Conservation (phyloP, 2,329 filamentous ascomycete species). For the Hymenotorrendiella dingleyae region DNA sequence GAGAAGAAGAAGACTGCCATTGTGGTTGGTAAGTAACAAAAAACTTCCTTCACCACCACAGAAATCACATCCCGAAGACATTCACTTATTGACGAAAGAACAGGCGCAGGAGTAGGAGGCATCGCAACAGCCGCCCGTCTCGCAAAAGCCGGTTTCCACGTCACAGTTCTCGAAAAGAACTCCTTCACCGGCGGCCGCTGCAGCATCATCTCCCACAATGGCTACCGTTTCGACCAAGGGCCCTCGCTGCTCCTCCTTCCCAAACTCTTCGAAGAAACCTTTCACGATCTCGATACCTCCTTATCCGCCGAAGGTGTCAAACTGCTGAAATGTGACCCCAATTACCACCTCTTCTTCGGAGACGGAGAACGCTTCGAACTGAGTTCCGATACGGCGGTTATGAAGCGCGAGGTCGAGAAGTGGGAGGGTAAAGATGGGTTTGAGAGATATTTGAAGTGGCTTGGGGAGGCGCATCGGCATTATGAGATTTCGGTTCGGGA, state of each 20-base stretch:
- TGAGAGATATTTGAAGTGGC: constrained; percentile 59
- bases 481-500: constrained; percentile 63
- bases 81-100: too few species aligned
- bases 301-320: constrained; percentile 60
- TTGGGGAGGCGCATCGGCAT: constrained; percentile 62
- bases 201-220: constrained; percentile 54
- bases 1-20: constrained; percentile 40
- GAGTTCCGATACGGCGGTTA: constrained; percentile 61
- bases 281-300: constrained; percentile 61
- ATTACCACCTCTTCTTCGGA: constrained; percentile 69
- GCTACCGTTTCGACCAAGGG: constrained; percentile 69
- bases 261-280: constrained; percentile 63
- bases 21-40: constrained; percentile 41
- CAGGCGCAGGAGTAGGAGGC: constrained; percentile 64
- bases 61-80: too few species aligned
- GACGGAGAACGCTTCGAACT: constrained; percentile 60
- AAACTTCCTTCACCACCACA: not conserved
- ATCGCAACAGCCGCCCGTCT: constrained; percentile 67
- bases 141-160: constrained; percentile 61
- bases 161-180: constrained; percentile 78
- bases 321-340: constrained; percentile 66
- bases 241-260: constrained; percentile 69
- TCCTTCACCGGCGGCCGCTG: constrained; percentile 66
- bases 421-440: constrained; percentile 69
- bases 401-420: constrained; percentile 67